Evolutionary conservation across 257 asterid species (phyloP).

Genomic region (Gardenia jasminoides): DNA sequence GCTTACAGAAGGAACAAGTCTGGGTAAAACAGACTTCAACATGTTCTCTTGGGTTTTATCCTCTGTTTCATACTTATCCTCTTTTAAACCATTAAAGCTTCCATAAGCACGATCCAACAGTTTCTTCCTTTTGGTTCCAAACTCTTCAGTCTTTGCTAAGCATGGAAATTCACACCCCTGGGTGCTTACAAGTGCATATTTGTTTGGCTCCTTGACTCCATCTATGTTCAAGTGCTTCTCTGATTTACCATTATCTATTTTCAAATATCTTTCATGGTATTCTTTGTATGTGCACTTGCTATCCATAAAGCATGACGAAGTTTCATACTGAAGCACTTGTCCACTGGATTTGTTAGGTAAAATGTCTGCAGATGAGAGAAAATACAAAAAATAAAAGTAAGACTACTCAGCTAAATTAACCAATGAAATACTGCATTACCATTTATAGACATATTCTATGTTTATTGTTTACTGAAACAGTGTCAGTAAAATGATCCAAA

Average conservation of each 20-base stretch:
- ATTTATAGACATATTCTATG: not conserved
- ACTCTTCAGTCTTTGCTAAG: constrained; percentile 41
- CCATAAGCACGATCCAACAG: constrained; percentile 45
- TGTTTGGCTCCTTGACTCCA: constrained; percentile 45
- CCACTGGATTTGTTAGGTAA: constrained; percentile 54
- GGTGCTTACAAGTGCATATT: constrained; percentile 40
- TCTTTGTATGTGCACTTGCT: constrained; percentile 50
- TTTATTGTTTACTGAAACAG: not conserved
- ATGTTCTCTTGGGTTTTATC: constrained; percentile 51
- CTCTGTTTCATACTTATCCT: constrained; percentile 42
- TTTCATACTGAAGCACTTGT: constrained; percentile 70
- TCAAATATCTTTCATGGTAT: constrained; percentile 49
- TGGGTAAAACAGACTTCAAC: constrained; percentile 68
- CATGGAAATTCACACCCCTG: constrained; percentile 40
- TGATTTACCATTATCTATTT: constrained; percentile 40
- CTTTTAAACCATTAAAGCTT: constrained; percentile 55
- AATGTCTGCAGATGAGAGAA: constrained; percentile 40
- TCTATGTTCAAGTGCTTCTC: constrained; percentile 43
- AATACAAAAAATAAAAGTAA: not conserved
- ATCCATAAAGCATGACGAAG: constrained; percentile 60
- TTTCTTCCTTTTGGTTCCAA: constrained; percentile 43
- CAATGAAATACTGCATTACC: not conserved
- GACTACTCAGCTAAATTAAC: not conserved
- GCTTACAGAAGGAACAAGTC: constrained; percentile 63
- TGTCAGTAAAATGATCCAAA: not conserved